phyloP scores from a whole-genome alignment of 2,329 filamentous ascomycete genomes.

The Eurotiales sp. region DNA sequence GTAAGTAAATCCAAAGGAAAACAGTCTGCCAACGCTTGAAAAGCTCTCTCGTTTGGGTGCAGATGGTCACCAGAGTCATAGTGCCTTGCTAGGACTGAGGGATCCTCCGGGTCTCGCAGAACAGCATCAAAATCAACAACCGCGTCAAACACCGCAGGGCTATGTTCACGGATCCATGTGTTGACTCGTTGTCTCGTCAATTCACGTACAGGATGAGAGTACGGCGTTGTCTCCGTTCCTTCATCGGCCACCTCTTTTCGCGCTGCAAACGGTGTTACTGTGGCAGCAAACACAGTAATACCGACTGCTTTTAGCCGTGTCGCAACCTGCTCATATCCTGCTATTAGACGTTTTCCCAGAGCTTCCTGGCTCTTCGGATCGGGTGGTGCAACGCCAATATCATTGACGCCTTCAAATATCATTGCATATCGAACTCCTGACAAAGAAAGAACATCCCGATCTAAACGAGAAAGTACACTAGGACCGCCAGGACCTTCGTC shows the following conservation, averaged over 20 bases:
- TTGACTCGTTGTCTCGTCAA: slow-evolving; percentile 57
- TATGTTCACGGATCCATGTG: slow-evolving; percentile 52
- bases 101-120: slow-evolving; percentile 49
- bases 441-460: slow-evolving; percentile 61
- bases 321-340: slow-evolving; percentile 58
- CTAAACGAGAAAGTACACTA: slow-evolving; percentile 56
- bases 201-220: slow-evolving; percentile 54
- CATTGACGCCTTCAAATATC: slow-evolving; percentile 67
- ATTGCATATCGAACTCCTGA: slow-evolving; percentile 58
- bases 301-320: slow-evolving; percentile 52
- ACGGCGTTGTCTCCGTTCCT: slow-evolving; percentile 43
- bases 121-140: slow-evolving; percentile 61
- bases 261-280: slow-evolving; percentile 61
- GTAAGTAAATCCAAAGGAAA: slow-evolving; percentile 57
- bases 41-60: slow-evolving; percentile 59
- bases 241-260: slow-evolving; percentile 20
- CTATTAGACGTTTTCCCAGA: slow-evolving; percentile 51
- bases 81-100: slow-evolving; percentile 46
- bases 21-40: slow-evolving; percentile 55
- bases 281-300: slow-evolving; percentile 59
- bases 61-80: slow-evolving; percentile 63
- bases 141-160: slow-evolving; percentile 54
- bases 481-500: slow-evolving; percentile 58
- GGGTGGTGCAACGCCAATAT: slow-evolving; percentile 55
- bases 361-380: slow-evolving; percentile 43